A percentile compares a stretch with the other conserved stretches of the same genome.
These are phyloP conservation scores for Reutealis trisperma DNA, from an alignment of 345 rosid genomes.

Conservation along the genomic window DNA sequence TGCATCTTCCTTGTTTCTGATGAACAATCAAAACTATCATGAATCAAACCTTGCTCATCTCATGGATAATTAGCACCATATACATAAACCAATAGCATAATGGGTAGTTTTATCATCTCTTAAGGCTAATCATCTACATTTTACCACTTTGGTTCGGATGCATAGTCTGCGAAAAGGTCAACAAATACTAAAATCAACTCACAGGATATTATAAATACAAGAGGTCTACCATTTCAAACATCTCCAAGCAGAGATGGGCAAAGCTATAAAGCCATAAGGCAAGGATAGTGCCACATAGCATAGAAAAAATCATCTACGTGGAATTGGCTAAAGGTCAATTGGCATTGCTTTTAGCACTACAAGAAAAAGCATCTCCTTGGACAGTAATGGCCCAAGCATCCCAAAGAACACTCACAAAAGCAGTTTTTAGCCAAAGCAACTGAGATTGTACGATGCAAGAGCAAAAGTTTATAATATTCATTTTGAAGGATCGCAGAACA, in stretches of 20 bases:
- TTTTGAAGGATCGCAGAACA: too few relatives aligned
- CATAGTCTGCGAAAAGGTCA: background rate
- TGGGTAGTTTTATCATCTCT: background rate
- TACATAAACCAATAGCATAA: background rate
- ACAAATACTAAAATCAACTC: background rate
- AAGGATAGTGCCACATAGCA: background rate
- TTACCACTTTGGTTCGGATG: background rate
- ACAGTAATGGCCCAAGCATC: background rate
- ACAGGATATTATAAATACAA: background rate
- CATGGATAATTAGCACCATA: background rate
- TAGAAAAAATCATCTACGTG: background rate
- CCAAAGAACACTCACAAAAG: background rate
- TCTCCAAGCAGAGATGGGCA: background rate
- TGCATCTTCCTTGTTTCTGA: conserved; percentile 88
- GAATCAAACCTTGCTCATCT: background rate
- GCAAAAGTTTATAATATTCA: too few relatives aligned
- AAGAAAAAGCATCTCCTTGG: background rate
- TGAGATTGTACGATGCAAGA: background rate
- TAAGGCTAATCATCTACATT: background rate
- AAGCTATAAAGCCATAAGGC: background rate
- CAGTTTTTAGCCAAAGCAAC: background rate
- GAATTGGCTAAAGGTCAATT: background rate
- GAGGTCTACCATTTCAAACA: too few relatives aligned
- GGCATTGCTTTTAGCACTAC: background rate
- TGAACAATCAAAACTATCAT: conserved; percentile 18